These are phyloP conservation scores for Panaeolus papilionaceus DNA, from an alignment of 768 basidiomycete genomes.

Conservation along the genomic window DNA sequence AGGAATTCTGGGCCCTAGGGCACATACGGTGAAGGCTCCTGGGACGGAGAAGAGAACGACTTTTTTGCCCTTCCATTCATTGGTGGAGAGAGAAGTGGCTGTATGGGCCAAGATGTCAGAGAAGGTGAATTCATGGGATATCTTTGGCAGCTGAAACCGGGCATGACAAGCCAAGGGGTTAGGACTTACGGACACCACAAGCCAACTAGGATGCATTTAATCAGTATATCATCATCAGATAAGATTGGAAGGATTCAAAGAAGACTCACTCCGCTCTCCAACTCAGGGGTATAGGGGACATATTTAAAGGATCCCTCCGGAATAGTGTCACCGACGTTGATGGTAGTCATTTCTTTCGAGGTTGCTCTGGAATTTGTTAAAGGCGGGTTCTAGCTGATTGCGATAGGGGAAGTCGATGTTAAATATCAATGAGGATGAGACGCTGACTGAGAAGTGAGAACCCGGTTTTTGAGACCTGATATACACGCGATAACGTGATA, in stretches of 20 bases:
- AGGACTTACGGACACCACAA: constrained; percentile 68
- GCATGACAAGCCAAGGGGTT: not conserved
- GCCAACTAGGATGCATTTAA: constrained; percentile 44
- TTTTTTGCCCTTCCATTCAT: constrained; percentile 82
- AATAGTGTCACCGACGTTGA: constrained; percentile 46
- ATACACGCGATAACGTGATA: constrained; percentile 23
- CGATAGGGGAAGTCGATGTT: not conserved
- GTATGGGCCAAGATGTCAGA: constrained; percentile 19
- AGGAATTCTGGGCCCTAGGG: not conserved
- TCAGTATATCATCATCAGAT: constrained; percentile 6
- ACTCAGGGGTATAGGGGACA: constrained; percentile 65
- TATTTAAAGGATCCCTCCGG: constrained; percentile 51
- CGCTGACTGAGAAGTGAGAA: not conserved
- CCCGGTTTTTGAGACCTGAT: constrained; percentile 18
- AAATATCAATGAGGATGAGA: not conserved
- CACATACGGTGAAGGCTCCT: constrained; percentile 78
- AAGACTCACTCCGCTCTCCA: constrained; percentile 62
- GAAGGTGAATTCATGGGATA: constrained; percentile 17
- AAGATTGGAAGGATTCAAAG: constrained; percentile 22
- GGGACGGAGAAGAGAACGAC: constrained; percentile 82
- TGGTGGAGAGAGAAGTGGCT: constrained; percentile 62
- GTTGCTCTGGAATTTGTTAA: not conserved
- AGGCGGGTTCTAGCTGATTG: not conserved
- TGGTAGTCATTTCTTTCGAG: constrained; percentile 31
- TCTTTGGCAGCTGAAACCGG: not conserved